Base-by-base conservation (phyloP, 441 rosid species). In the Erodium trifolium region DNA sequence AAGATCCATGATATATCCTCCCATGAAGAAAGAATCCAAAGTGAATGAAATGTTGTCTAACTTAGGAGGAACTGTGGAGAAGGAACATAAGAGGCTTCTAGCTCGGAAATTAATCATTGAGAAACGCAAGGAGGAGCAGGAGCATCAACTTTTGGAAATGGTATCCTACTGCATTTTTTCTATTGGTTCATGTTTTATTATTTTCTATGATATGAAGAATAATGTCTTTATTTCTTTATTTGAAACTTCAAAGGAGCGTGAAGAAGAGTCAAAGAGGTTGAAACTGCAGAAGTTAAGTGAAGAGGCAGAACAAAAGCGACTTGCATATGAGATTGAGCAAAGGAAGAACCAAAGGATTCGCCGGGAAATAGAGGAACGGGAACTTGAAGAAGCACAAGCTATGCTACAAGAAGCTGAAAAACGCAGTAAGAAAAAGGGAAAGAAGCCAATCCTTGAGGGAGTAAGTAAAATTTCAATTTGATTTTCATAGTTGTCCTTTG, bases 111-210 rank as follows among this genome's bases (percentile, higher is more conserved):
- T 96, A 60, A 86, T 95, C 71, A 95, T 95, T 73, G 98, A 92
- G 81, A 90, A 92, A 77, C 85, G 97, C 72, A 95, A 95, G 81
- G 99, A 95, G 80, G 98, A 92, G 70, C 96, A 89, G 73, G 99
- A 95, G 76, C 91, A 92, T 4, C 98, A 95, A 77, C 96, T 89
- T 70, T 72, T 90, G 76, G 98, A 90, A 84, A 81, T 90, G 96
- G 99, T 91, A 86, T 60, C 14, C 35, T 63, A 13, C n/a, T 8
- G 0, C 17, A 63, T 23, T 31, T 31, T 10, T 4, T 63, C 12
- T 57, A 63, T n/a, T 9, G 35, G 10, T 23, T 63, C 66, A 29
- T 31, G 6, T 63, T 19, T 63, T 63, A 13, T 27, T 12, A 37
- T 37, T 37, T 37, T 11, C 27, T 63, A 29, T 63, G 66, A 23